A percentile compares a stretch with the other conserved stretches of the same genome.
Conservation (phyloP, 495 filamentous ascomycete genomes). For the Hyaloscypha finlandica region DNA sequence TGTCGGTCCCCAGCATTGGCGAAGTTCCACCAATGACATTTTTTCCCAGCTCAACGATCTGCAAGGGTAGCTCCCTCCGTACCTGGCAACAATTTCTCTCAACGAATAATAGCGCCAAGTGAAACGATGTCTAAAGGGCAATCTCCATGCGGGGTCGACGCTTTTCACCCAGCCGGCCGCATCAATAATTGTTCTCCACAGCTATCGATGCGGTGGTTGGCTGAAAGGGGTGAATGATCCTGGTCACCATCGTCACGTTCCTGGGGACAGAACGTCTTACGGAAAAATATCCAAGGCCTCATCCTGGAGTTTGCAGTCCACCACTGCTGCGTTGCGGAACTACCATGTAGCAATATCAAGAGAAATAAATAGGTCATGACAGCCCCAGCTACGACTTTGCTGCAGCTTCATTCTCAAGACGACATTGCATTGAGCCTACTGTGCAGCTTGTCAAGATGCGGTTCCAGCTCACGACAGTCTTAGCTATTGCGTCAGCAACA, state of each 20-base stretch:
- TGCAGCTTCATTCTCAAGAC: not conserved
- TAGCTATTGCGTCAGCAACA: constrained; percentile 20
- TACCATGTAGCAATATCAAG: not conserved
- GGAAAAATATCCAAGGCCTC: constrained; percentile 29
- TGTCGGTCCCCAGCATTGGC: not conserved
- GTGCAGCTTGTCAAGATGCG: constrained; percentile 27
- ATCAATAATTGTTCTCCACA: constrained; percentile 11
- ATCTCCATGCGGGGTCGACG: constrained; percentile 16
- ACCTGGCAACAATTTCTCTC: constrained; percentile 7
- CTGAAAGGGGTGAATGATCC: not conserved
- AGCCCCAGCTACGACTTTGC: not conserved
- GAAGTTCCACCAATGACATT: constrained; percentile 25
- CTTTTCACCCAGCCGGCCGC: not conserved
- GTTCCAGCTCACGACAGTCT: constrained; percentile 16
- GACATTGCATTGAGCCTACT: not conserved
- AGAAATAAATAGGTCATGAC: constrained; percentile 22
- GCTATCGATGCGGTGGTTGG: constrained; percentile 2
- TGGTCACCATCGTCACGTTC: constrained; percentile 13
- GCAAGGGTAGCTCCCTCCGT: constrained; percentile 10
- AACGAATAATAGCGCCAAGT: constrained; percentile 23
- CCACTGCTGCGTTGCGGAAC: not conserved
- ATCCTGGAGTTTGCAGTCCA: not conserved
- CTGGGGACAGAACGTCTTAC: constrained; percentile 13
- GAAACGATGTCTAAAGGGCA: constrained; percentile 8
- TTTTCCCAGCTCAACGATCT: not conserved